These are phyloP conservation scores for Neophaeococcomyces mojaviensis DNA, from an alignment of 2,329 filamentous ascomycete genomes.

Conservation along the genomic window DNA sequence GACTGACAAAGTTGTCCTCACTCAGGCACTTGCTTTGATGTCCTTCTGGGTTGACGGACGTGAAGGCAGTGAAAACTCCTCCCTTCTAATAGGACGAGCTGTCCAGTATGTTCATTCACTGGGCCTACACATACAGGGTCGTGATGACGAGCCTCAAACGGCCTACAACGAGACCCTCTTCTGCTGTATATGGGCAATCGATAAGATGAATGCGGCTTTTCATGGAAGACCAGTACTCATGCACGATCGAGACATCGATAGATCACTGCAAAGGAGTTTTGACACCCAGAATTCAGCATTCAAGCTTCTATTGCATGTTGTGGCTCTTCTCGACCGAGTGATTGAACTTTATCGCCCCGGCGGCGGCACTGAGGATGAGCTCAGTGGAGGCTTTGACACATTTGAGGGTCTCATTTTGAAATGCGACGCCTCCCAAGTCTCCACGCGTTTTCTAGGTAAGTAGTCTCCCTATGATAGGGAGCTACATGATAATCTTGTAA, in stretches of 20 bases:
- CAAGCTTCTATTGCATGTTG: slow-evolving; percentile 48
- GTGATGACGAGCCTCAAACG: slow-evolving; percentile 17
- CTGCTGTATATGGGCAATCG: slow-evolving; percentile 55
- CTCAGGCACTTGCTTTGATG: slow-evolving; percentile 47
- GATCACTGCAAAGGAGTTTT: slow-evolving; percentile 46
- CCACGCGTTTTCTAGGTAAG: slow-evolving; percentile 41
- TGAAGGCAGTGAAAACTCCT: slow-evolving; percentile 49
- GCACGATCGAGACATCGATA: slow-evolving; percentile 54
- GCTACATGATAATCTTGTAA: too few species aligned
- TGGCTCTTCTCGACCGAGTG: slow-evolving; percentile 51
- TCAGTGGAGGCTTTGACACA: slow-evolving; percentile 21
- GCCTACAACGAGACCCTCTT: slow-evolving; percentile 36
- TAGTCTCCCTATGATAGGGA: too few species aligned
- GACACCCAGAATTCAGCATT: slow-evolving; percentile 48
- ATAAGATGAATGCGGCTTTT: slow-evolving; percentile 53
- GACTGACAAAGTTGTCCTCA: slow-evolving; percentile 47
- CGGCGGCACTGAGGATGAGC: slow-evolving; percentile 27
- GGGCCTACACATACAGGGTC: slow-evolving; percentile 44
- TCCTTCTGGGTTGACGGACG: slow-evolving; percentile 53
- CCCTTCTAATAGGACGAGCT: slow-evolving; percentile 47
- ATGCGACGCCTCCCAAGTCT: slow-evolving; percentile 15
- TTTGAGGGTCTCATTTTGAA: slow-evolving; percentile 26
- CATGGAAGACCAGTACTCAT: slow-evolving; percentile 54
- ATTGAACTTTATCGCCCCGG: slow-evolving; percentile 54
- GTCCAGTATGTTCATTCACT: slow-evolving; percentile 53